Evolutionary conservation across 176 grass and related monocot genomes (phyloP).

Genomic region (Ananas comosus): DNA sequence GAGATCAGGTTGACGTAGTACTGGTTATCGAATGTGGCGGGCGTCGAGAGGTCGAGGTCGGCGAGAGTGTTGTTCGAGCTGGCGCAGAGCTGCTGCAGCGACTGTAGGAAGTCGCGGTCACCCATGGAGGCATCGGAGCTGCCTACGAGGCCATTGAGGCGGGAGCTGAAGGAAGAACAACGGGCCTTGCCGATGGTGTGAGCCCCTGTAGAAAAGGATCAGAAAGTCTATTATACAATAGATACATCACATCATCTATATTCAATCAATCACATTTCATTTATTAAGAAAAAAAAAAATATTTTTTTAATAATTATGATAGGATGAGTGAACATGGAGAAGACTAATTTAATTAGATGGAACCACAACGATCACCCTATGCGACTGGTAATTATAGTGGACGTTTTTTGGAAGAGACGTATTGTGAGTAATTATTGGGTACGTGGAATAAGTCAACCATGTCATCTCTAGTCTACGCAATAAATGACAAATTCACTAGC

Average conservation of each 20-base stretch:
- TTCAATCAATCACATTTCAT: background rate
- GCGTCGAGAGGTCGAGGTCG: slow-evolving; percentile 71
- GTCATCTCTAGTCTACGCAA: no score
- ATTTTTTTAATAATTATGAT: no score
- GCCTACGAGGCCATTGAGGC: slow-evolving; percentile 5
- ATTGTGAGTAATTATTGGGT: no score
- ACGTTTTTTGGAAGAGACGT: no score
- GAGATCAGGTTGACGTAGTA: slow-evolving; percentile 92
- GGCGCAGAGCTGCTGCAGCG: slow-evolving; percentile 70
- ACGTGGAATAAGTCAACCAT: no score
- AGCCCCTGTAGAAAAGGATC: slow-evolving; percentile 23
- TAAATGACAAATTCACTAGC: no score
- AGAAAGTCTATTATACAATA: background rate
- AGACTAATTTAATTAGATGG: no score
- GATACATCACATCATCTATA: background rate
- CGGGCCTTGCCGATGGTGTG: slow-evolving; percentile 87
- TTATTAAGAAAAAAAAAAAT: no score
- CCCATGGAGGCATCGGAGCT: background rate
- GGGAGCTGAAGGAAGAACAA: slow-evolving; percentile 69
- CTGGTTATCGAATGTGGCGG: slow-evolving; percentile 85
- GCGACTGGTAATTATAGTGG: no score
- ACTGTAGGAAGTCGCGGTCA: slow-evolving; percentile 44
- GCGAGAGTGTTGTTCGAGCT: slow-evolving; percentile 51
- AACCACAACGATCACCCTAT: no score
- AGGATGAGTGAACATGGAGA: no score